A percentile compares a stretch with the other conserved stretches of the same genome.
phyloP scores from a whole-genome alignment of 2,329 filamentous ascomycete genomes.

The Penicillium vulpinum region DNA sequence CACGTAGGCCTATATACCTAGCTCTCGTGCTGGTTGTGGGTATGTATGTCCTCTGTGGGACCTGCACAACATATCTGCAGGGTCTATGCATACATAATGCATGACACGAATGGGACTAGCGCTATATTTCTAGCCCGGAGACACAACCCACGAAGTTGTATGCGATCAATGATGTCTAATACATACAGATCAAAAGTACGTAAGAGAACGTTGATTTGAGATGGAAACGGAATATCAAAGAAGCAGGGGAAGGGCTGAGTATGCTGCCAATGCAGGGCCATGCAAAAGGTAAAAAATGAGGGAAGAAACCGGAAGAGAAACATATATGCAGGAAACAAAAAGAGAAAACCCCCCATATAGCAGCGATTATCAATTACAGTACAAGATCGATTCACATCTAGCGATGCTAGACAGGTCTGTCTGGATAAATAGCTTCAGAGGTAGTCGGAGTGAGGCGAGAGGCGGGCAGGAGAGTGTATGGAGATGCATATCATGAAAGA shows the following conservation, averaged over 20 bases:
- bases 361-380: slow-evolving; percentile 19
- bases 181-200: not conserved
- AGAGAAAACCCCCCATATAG: slow-evolving; percentile 5
- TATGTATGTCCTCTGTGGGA: not conserved
- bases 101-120: not conserved
- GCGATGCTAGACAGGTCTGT: slow-evolving; percentile 3
- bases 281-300: slow-evolving; percentile 5
- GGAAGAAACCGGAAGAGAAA: not conserved
- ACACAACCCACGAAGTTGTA: not conserved
- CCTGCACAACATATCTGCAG: slow-evolving; percentile 11
- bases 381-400: slow-evolving; percentile 12
- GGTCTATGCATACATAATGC: slow-evolving; percentile 4
- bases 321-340: slow-evolving; percentile 20
- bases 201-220: not conserved
- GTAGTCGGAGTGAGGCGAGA: not conserved
- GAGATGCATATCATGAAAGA: slow-evolving; percentile 21
- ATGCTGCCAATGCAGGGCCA: slow-evolving; percentile 16
- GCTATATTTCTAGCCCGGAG: not conserved
- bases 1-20: no score
- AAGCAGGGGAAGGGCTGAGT: slow-evolving; percentile 10
- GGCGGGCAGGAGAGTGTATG: slow-evolving; percentile 4
- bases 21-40: not conserved
- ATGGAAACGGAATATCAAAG: not conserved
- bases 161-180: not conserved
- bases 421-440: not conserved